Conservation (phyloP, 2,329 filamentous ascomycete genomes). For the Neoarthrinium moseri region DNA sequence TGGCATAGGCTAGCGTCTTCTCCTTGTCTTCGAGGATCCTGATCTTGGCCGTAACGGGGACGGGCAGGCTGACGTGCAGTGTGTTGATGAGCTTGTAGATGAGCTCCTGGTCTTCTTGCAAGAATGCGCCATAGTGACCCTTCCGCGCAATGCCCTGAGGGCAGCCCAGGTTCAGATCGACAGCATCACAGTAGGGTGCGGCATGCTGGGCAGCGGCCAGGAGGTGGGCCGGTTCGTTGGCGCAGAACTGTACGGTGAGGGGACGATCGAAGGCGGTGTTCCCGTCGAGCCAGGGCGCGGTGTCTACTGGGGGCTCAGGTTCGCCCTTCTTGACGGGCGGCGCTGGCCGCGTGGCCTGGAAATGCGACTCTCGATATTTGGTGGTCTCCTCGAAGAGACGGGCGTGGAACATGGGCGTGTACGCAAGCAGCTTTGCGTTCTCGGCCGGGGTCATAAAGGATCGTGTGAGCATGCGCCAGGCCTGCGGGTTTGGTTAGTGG, state of each 20-base stretch:
- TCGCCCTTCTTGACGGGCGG: constrained; percentile 16
- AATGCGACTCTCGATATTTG: constrained; percentile 76
- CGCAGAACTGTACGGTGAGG: constrained; percentile 95
- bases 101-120: constrained; percentile 88
- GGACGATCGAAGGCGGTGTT: constrained; percentile 83
- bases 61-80: constrained; percentile 72
- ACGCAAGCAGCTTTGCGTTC: constrained; percentile 71
- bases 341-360: constrained; percentile 61
- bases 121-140: constrained; percentile 88
- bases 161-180: constrained; percentile 93
- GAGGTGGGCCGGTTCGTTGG: constrained; percentile 78
- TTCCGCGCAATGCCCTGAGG: constrained; percentile 92
- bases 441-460: constrained; percentile 76
- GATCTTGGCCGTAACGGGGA: constrained; percentile 95
- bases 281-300: constrained; percentile 71
- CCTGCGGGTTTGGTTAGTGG: constrained; percentile 64
- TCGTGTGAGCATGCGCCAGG: constrained; percentile 94
- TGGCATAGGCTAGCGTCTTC: constrained; percentile 83
- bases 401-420: constrained; percentile 95
- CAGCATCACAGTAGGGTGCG: constrained; percentile 86
- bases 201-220: constrained; percentile 77
- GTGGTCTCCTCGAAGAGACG: constrained; percentile 77
- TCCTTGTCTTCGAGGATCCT: constrained; percentile 84
- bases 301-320: constrained; percentile 27
- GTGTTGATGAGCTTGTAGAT: constrained; percentile 80